Conservation (phyloP, 495 filamentous ascomycete species). For the Usnea hakonensis region DNA sequence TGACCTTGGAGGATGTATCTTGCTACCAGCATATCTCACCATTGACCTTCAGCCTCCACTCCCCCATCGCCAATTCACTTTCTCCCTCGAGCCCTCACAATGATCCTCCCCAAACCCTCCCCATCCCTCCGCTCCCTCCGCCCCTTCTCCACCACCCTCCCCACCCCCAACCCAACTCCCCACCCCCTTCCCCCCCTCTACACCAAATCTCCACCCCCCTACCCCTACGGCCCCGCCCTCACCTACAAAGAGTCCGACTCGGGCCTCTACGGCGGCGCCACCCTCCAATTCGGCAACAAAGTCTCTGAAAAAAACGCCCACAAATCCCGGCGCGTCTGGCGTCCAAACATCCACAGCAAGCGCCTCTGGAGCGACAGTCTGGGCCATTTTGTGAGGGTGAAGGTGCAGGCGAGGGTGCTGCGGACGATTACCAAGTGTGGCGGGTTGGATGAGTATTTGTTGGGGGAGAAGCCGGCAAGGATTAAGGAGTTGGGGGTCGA, state of each 20-base stretch:
- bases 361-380: slow-evolving; percentile 64
- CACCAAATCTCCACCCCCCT: slow-evolving; percentile 49
- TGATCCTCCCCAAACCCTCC: background rate
- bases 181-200: background rate
- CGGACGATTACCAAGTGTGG: slow-evolving; percentile 82
- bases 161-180: background rate
- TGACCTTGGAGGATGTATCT: slow-evolving; percentile 44
- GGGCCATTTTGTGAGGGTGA: slow-evolving; percentile 56
- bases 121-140: slow-evolving; percentile 5
- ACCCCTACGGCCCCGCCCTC: slow-evolving; percentile 71
- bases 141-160: slow-evolving; percentile 8
- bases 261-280: slow-evolving; percentile 73
- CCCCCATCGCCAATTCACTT: too few species aligned
- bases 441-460: slow-evolving; percentile 82
- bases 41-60: background rate
- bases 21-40: background rate
- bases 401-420: slow-evolving; percentile 68
- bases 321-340: slow-evolving; percentile 82
- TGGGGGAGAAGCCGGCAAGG: slow-evolving; percentile 62
- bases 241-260: slow-evolving; percentile 82
- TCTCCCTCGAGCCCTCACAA: background rate
- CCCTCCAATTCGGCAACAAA: slow-evolving; percentile 86
- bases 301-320: slow-evolving; percentile 67
- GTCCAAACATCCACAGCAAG: slow-evolving; percentile 77
- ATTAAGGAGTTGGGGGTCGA: slow-evolving; percentile 77